phyloP scores from a whole-genome alignment of 2,329 filamentous ascomycete species.

The Aspergillus pseudotamarii region DNA sequence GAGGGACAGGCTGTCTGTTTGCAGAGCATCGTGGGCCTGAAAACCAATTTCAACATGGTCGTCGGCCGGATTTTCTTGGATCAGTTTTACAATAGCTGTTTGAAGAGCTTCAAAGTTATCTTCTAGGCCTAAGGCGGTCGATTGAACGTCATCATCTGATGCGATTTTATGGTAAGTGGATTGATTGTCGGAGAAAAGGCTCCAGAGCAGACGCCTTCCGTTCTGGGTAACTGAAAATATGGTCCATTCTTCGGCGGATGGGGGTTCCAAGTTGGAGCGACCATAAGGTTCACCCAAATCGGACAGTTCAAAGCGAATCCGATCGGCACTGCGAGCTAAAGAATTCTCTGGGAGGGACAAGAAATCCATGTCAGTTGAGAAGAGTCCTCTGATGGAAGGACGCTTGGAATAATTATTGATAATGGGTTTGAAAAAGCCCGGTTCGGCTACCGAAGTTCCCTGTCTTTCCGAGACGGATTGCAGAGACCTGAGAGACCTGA shows the following conservation, averaged over 20 bases:
- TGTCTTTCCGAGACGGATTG: conserved; percentile 26
- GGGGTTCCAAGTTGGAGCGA: conserved; percentile 67
- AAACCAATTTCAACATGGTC: conserved; percentile 49
- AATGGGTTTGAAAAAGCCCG: conserved; percentile 37
- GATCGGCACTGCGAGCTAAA: conserved; percentile 38
- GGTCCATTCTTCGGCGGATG: conserved; percentile 80
- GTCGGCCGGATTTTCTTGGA: conserved; percentile 80
- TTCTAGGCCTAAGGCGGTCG: conserved; percentile 60
- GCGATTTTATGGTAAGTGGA: conserved; percentile 63
- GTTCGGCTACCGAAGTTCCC: conserved; percentile 25
- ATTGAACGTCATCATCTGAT: conserved; percentile 47
- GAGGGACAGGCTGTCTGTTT: conserved; percentile 27
- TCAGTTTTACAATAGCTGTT: conserved; percentile 76
- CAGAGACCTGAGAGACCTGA: conserved; percentile 18
- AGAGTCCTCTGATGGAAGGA: conserved; percentile 30
- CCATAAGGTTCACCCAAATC: conserved; percentile 41
- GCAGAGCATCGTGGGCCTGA: conserved; percentile 7
- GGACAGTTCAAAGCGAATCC: conserved; percentile 45
- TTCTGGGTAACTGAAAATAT: conserved; percentile 77
- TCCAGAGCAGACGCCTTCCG: conserved; percentile 70
- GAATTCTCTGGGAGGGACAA: conserved; percentile 28
- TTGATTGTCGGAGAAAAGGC: conserved; percentile 64
- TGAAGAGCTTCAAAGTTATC: conserved; percentile 81
- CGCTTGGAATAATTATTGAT: conserved; percentile 29
- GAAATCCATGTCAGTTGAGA: conserved; percentile 35